These are phyloP conservation scores for Camelina laxa DNA, from an alignment of 345 rosid genomes.

Conservation along the genomic window DNA sequence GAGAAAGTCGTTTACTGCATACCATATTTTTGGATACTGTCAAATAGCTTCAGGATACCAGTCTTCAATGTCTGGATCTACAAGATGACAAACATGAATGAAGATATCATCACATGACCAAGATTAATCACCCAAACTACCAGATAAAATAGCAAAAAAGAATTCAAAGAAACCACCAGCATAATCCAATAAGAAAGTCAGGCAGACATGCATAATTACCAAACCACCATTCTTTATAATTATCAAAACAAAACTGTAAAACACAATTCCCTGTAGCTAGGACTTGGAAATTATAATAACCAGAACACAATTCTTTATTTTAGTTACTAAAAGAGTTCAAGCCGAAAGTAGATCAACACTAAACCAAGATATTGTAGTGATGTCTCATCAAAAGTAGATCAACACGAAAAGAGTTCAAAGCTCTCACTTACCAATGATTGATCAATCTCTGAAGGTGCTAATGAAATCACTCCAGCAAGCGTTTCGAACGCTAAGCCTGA, in stretches of 20 bases:
- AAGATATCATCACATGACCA: conserved; percentile 15
- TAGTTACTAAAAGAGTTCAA: background rate
- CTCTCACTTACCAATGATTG: conserved; percentile 71
- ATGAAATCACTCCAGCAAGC: conserved; percentile 80
- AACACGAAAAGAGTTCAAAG: conserved; percentile 20
- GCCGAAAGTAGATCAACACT: conserved; percentile 10
- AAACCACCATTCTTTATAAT: background rate
- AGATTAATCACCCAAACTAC: conserved; percentile 5
- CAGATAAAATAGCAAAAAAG: background rate
- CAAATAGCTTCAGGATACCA: conserved; percentile 83
- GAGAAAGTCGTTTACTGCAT: conserved; percentile 26
- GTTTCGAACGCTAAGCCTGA: conserved; percentile 91
- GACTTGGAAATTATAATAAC: background rate
- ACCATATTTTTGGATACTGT: conserved; percentile 86
- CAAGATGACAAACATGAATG: conserved; percentile 40
- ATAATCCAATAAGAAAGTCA: background rate
- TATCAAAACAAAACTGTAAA: background rate
- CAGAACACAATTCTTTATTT: background rate
- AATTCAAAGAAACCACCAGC: background rate
- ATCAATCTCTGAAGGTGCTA: conserved; percentile 78
- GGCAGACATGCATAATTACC: conserved; percentile 5
- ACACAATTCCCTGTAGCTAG: background rate
- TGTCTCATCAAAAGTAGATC: conserved; percentile 1
- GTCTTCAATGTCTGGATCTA: conserved; percentile 73
- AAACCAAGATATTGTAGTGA: conserved; percentile 1